phyloP scores from a whole-genome alignment of 176 grass and related monocot genomes.

The Eremochloa ophiuroides region DNA sequence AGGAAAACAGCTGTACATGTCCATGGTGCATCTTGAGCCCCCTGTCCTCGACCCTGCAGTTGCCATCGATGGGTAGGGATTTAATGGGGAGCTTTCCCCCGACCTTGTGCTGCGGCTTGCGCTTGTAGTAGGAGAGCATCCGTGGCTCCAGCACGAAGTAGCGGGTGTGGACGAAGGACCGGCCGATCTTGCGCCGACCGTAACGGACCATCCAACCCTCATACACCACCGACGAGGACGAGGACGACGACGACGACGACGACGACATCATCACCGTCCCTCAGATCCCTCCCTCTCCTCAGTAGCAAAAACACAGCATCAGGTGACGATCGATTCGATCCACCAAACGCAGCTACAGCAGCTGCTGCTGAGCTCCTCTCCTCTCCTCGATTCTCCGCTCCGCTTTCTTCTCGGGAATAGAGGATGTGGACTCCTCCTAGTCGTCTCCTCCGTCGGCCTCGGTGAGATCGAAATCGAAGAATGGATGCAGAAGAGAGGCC shows the following conservation, averaged over 20 bases:
- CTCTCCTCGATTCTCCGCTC: background rate
- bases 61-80: slow-evolving; percentile 81
- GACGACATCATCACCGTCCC: background rate
- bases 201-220: slow-evolving; percentile 98
- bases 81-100: slow-evolving; percentile 77
- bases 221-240: slow-evolving; percentile 50
- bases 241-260: slow-evolving; percentile 21
- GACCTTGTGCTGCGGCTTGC: slow-evolving; percentile 70
- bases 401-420: slow-evolving; percentile 2
- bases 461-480: slow-evolving; percentile 2
- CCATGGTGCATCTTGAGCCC: slow-evolving; percentile 92
- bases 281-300: slow-evolving; percentile 12
- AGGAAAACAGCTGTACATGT: slow-evolving; percentile 33
- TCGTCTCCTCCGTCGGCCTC: slow-evolving; percentile 7
- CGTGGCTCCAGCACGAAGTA: slow-evolving; percentile 88
- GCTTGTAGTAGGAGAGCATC: slow-evolving; percentile 86
- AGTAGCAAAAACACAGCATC: background rate
- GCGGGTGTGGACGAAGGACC: slow-evolving; percentile 83
- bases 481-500: background rate
- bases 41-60: slow-evolving; percentile 96
- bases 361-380: background rate
- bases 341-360: background rate
- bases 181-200: slow-evolving; percentile 84
- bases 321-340: slow-evolving; percentile 12
- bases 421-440: background rate